Evolutionary conservation across 1,284 basidiomycete genomes (phyloP), one percentile per base, ranked within the genome.

Genomic region (Ceratobasidium sp.): DNA sequence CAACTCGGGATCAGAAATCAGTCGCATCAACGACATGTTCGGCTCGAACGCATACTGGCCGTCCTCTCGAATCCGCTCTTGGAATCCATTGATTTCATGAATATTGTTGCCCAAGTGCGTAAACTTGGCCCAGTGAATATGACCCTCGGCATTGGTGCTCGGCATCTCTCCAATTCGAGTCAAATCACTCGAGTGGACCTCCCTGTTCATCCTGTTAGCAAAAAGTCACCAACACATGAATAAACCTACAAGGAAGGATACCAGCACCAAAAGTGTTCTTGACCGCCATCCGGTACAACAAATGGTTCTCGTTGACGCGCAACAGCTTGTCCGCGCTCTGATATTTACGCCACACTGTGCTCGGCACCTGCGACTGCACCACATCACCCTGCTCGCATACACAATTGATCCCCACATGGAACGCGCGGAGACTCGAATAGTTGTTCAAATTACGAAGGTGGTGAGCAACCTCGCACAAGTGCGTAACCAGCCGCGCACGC

Each of bases 41-140:
- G 65, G 39, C 39, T 58, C 65, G 23, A 69, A 69, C 39, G 65
- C 53, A 58, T 69, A 69, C 23, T 57, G 52, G 5, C 65, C 65
- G 21, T 69, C 53, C 36, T 69, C 65, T 26, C 65, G 65, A 52
- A 69, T 69, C 74, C 90, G 88, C 21, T 85, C 80, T 79, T 93
- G 92, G 75, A 88, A 91, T 76, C 89, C 86, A 0, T 84, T 85
- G 9, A 90, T 90, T 73, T 84, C 86, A 70, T 85, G 85, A 74
- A 93, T 88, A 78, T 92, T 71, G 36, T 86, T 84, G 36, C 90
- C 92, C 83, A 93, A 89, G 88, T 93, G 89, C 77, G 90, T 92
- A 80, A 89, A 93, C 79, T 93, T 93, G 26, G 89, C 92, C 92
- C 92, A 93, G 76, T 93, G 92, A 59, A 93, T 90, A 79, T 88